These are phyloP conservation scores for Bolboschoenus planiculmis DNA, from an alignment of 176 grass and related monocot genomes.

Conservation along the genomic window DNA sequence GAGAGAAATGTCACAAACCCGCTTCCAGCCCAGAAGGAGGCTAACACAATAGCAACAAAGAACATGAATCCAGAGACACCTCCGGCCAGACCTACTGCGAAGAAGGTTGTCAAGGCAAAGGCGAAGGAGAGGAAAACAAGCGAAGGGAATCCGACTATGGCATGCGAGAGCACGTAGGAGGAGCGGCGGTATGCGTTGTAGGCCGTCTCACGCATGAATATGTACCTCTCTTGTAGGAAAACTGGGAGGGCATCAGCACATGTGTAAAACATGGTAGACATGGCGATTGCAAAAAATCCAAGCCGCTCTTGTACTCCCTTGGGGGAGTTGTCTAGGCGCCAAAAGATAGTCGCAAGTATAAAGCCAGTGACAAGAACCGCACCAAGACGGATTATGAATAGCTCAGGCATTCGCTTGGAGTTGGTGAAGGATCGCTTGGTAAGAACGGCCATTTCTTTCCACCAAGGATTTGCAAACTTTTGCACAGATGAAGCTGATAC, in stretches of 20 bases:
- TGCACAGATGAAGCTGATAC: constrained; percentile 29
- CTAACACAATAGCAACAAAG: constrained; percentile 81
- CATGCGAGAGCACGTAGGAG: constrained; percentile 90
- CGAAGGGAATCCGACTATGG: constrained; percentile 74
- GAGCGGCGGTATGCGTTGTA: constrained; percentile 96
- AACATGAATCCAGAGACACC: constrained; percentile 68
- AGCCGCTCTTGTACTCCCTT: constrained; percentile 80
- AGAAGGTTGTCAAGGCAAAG: constrained; percentile 92
- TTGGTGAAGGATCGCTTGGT: constrained; percentile 74
- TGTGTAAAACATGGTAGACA: constrained; percentile 99
- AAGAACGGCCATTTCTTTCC: constrained; percentile 83
- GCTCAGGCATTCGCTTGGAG: constrained; percentile 73
- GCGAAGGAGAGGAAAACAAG: constrained; percentile 74
- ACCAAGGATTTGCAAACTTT: constrained; percentile 90
- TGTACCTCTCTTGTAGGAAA: constrained; percentile 97
- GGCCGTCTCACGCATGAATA: constrained; percentile 96
- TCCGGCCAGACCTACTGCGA: constrained; percentile 71
- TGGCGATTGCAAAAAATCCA: constrained; percentile 97
- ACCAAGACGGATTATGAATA: constrained; percentile 68
- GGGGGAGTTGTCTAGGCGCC: constrained; percentile 86
- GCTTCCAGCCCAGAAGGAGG: constrained; percentile 86
- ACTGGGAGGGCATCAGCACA: constrained; percentile 88
- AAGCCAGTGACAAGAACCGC: constrained; percentile 85
- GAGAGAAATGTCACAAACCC: constrained; percentile 96
- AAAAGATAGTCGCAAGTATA: constrained; percentile 95